Percentiles rank a stretch among this genome's conserved stretches.
Evolutionary conservation across 805 yeast species (phyloP).

Genomic region (Ogataea chonburiensis): DNA sequence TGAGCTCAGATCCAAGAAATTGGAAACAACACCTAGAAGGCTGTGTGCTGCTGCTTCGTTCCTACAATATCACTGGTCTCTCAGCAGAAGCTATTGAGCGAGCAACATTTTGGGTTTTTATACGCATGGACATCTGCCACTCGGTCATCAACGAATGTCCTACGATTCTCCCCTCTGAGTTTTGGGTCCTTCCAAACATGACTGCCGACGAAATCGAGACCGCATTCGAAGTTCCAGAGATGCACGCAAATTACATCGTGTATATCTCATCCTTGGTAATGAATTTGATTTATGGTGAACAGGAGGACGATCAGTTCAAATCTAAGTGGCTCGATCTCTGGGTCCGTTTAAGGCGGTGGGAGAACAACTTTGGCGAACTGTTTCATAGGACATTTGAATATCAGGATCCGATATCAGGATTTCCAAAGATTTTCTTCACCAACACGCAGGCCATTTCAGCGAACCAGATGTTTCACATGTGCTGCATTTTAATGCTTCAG

Average conservation of each 20-base stretch:
- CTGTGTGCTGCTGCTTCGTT: constrained; percentile 37
- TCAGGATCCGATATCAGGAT: constrained; percentile 32
- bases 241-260: constrained; percentile 42
- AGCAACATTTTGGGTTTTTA: constrained; percentile 42
- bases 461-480: constrained; percentile 42
- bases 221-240: constrained; percentile 25
- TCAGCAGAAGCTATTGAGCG: constrained; percentile 32
- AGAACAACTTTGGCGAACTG: constrained; percentile 29
- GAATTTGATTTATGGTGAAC: constrained; percentile 31
- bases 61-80: constrained; percentile 39
- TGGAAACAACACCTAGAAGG: constrained; percentile 45
- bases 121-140: constrained; percentile 42
- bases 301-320: constrained; percentile 32
- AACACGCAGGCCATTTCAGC: constrained; percentile 43
- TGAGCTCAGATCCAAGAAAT: constrained; percentile 40
- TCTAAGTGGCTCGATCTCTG: constrained; percentile 38
- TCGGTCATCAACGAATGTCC: constrained; percentile 40
- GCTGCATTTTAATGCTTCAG: constrained; percentile 39
- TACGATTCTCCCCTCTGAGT: constrained; percentile 36
- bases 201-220: constrained; percentile 25
- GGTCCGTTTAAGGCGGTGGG: constrained; percentile 39
- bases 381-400: constrained; percentile 33
- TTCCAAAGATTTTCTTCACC: constrained; percentile 38
- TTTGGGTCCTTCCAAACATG: constrained; percentile 36
- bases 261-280: constrained; percentile 37